These are phyloP conservation scores for Jimgerdemannia lactiflua DNA, from an alignment of 192 early-diverging fungal genomes.

Conservation along the genomic window DNA sequence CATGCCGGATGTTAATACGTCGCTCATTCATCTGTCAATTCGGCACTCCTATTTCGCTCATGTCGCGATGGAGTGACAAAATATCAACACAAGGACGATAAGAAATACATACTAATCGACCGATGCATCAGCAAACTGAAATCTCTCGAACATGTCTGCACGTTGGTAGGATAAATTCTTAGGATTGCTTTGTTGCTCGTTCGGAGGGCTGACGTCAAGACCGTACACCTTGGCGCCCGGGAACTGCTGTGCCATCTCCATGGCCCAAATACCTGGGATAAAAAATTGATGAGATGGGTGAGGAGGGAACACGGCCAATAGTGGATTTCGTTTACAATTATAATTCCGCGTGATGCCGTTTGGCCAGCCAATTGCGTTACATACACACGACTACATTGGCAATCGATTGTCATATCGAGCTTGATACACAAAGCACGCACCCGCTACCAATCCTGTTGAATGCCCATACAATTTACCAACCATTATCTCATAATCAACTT, in stretches of 20 bases:
- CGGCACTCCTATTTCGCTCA: no score
- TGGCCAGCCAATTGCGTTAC: no score
- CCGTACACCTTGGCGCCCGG: constrained; percentile 20
- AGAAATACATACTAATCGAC: constrained; percentile 27
- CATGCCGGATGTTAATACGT: no score
- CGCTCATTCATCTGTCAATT: no score
- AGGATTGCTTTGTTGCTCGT: constrained; percentile 17
- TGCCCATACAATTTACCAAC: no score
- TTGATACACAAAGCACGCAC: no score
- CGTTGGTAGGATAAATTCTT: constrained; percentile 21
- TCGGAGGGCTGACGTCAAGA: constrained; percentile 20
- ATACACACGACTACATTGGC: no score
- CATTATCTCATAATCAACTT: no score
- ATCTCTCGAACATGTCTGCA: constrained; percentile 20
- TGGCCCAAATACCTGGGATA: constrained; percentile 20
- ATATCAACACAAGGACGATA: neutral
- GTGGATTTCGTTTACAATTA: no score
- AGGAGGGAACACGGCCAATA: neutral
- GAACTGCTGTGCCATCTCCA: constrained; percentile 27
- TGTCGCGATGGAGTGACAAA: neutral
- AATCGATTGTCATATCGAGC: no score
- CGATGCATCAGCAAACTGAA: constrained; percentile 23
- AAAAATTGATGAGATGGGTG: neutral
- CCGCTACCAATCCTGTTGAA: no score
- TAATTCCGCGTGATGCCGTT: no score